Percentiles rank a stretch among this genome's conserved stretches.
These are phyloP conservation scores for Fusarium tanahbumbuense DNA, from an alignment of 2,329 filamentous ascomycete genomes.

Conservation along the genomic window DNA sequence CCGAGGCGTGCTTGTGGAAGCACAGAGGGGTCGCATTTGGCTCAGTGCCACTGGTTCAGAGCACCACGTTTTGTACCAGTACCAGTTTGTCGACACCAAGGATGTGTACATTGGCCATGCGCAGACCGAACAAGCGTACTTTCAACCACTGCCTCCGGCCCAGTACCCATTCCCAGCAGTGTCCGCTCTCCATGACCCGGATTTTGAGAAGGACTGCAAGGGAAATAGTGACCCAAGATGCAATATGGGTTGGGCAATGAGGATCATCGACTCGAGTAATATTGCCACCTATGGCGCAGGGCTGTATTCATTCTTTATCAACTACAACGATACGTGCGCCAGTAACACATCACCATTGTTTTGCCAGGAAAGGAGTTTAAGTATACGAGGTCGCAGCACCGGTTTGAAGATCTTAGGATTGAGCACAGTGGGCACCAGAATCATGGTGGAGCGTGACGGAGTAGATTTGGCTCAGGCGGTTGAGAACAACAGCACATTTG, in stretches of 20 bases:
- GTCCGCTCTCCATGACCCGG: constrained; percentile 48
- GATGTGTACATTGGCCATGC: constrained; percentile 73
- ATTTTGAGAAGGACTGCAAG: constrained; percentile 41
- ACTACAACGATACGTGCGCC: constrained; percentile 66
- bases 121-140: constrained; percentile 79
- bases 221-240: constrained; percentile 62
- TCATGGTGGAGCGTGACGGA: constrained; percentile 45
- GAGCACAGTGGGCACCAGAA: constrained; percentile 46
- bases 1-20: constrained; percentile 62
- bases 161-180: constrained; percentile 65
- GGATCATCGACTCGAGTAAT: constrained; percentile 66
- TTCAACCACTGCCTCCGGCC: constrained; percentile 72
- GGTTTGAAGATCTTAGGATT: constrained; percentile 45
- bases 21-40: constrained; percentile 60
- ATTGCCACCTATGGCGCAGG: constrained; percentile 72
- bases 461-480: constrained; percentile 37
- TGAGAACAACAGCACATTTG: constrained; percentile 49
- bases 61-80: constrained; percentile 76
- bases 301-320: constrained; percentile 75
- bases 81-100: constrained; percentile 70
- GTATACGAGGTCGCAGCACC: constrained; percentile 37
- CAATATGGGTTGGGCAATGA: constrained; percentile 72
- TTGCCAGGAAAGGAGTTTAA: constrained; percentile 61
- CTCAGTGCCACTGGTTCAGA: constrained; percentile 73
- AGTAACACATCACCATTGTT: constrained; percentile 54